Evolutionary conservation across 2,329 filamentous ascomycete species (phyloP).

Genomic region (Curvularia hawaiiensis): DNA sequence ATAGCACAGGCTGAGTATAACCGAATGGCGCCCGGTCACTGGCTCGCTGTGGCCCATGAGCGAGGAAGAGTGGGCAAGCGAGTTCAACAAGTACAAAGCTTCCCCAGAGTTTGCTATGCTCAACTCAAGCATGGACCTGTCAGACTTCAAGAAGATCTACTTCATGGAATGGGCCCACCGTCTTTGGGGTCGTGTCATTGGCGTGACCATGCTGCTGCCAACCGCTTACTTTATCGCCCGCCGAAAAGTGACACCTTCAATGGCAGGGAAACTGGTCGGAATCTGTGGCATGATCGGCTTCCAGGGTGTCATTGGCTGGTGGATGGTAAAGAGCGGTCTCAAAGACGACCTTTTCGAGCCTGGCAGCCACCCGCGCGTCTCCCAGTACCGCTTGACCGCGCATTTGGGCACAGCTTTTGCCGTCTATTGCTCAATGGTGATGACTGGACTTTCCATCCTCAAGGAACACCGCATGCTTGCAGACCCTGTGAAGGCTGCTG

Average conservation of each 20-base stretch:
- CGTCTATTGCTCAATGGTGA: conserved; percentile 93
- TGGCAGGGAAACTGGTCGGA: conserved; percentile 77
- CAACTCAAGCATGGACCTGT: conserved; percentile 89
- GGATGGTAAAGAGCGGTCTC: conserved; percentile 98
- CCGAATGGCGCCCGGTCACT: conserved; percentile 97
- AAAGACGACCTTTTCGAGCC: conserved; percentile 95
- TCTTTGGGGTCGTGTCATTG: conserved; percentile 91
- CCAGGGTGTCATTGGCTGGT: conserved; percentile 96
- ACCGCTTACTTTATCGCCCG: conserved; percentile 86
- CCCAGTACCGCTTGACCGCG: conserved; percentile 88
- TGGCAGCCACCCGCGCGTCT: conserved; percentile 88
- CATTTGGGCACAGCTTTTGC: conserved; percentile 90
- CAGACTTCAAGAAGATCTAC: conserved; percentile 98
- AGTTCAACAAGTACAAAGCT: conserved; percentile 89
- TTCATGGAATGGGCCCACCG: conserved; percentile 99
- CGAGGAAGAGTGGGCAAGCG: conserved; percentile 82
- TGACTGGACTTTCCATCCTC: conserved; percentile 83
- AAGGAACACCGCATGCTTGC: conserved; percentile 74
- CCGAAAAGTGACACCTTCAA: conserved; percentile 75
- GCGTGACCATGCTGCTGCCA: conserved; percentile 85
- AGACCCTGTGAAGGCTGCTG: conserved; percentile 66
- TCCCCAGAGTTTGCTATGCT: conserved; percentile 92
- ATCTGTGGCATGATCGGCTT: conserved; percentile 92
- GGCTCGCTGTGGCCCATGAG: conserved; percentile 85
- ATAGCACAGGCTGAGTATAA: conserved; percentile 80